phyloP scores from a whole-genome alignment of 768 basidiomycete species.

The Lactifluus pinguis region DNA sequence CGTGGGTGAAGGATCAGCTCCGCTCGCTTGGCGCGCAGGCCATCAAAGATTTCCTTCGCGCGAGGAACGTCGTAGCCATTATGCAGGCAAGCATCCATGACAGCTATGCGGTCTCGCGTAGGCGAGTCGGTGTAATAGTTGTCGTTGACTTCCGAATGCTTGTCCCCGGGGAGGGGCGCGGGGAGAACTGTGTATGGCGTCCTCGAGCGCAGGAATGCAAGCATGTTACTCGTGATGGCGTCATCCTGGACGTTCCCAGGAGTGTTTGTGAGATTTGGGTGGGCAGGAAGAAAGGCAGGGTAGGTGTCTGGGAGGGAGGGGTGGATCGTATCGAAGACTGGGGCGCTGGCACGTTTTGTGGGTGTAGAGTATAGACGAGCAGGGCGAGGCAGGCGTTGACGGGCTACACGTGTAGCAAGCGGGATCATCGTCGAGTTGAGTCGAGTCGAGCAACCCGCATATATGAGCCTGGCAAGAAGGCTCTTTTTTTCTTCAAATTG shows the following conservation, averaged over 20 bases:
- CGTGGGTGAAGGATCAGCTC: constrained; percentile 39
- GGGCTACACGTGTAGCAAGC: constrained; percentile 24
- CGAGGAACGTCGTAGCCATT: constrained; percentile 68
- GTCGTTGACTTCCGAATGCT: constrained; percentile 33
- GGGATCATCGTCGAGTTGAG: constrained; percentile 24
- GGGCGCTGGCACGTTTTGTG: constrained; percentile 45
- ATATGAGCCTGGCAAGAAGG: neutral
- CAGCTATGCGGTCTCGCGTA: constrained; percentile 59
- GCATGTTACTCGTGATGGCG: constrained; percentile 31
- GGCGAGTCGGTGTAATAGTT: constrained; percentile 55
- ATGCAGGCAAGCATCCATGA: constrained; percentile 79
- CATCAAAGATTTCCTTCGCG: constrained; percentile 64
- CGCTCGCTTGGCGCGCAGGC: constrained; percentile 38
- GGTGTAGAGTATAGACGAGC: constrained; percentile 64
- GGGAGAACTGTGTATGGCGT: constrained; percentile 52
- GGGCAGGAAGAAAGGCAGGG: constrained; percentile 31
- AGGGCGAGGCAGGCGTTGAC: constrained; percentile 59
- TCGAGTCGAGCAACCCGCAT: too few species aligned
- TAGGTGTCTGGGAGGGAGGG: constrained; percentile 30
- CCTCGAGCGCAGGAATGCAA: constrained; percentile 41
- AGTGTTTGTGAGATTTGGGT: constrained; percentile 15
- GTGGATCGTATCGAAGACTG: constrained; percentile 37
- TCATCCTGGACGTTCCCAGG: constrained; percentile 3
- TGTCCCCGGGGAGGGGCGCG: constrained; percentile 50
- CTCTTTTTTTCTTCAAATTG: neutral